Conservation (phyloP, 768 basidiomycete genomes). For the Candolleomyces aberdarensis region DNA sequence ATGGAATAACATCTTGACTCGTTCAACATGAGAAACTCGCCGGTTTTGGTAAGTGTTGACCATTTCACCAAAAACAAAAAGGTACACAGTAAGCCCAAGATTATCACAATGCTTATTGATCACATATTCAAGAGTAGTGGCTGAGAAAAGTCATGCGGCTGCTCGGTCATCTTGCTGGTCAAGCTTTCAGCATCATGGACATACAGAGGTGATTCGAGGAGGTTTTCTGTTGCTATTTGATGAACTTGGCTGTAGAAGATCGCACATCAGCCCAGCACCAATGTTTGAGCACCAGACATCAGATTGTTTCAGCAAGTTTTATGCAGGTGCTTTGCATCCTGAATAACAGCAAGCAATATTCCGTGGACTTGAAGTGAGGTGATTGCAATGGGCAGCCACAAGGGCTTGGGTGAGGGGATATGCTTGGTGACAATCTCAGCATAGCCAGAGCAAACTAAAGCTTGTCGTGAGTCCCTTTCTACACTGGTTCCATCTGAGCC, state of each 20-base stretch:
- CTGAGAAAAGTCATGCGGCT: conserved; percentile 28
- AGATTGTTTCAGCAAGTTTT: conserved; percentile 1
- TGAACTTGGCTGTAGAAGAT: background rate
- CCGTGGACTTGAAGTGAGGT: background rate
- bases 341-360: background rate
- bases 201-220: conserved; percentile 18
- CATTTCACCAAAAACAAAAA: background rate
- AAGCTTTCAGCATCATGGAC: conserved; percentile 26
- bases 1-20: background rate
- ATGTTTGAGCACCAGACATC: background rate
- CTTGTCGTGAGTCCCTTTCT: background rate
- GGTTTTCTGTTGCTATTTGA: background rate
- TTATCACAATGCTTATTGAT: background rate
- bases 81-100: background rate
- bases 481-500: background rate
- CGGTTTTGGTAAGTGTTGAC: background rate
- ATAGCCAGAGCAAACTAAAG: background rate
- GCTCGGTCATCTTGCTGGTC: conserved; percentile 36
- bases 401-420: background rate
- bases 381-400: background rate
- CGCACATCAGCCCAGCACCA: background rate
- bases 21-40: background rate
- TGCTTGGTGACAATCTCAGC: background rate
- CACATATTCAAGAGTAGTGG: conserved; percentile 14
- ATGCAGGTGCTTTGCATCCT: background rate